Percentiles rank a stretch among this genome's conserved stretches.
Evolutionary conservation across 768 basidiomycete genomes (phyloP).

Genomic region (Austroboletus festivus): DNA sequence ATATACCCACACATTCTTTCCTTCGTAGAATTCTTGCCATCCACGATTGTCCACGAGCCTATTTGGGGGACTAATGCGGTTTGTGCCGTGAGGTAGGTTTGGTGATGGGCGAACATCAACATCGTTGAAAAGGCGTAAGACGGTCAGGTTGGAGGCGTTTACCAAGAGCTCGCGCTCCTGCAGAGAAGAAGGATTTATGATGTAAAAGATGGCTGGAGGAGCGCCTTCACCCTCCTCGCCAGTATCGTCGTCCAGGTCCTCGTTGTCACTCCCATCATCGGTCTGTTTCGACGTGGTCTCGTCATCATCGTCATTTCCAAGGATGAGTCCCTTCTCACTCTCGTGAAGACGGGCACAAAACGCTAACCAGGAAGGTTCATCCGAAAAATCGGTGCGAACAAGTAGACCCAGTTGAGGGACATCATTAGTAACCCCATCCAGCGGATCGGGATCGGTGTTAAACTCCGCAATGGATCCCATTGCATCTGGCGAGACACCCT

Average conservation of each 20-base stretch:
- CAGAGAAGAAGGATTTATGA: constrained; percentile 45
- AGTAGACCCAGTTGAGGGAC: constrained; percentile 56
- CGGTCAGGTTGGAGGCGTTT: constrained; percentile 60
- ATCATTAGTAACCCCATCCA: constrained; percentile 46
- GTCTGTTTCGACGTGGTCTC: constrained; percentile 19
- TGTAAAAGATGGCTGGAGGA: constrained; percentile 46
- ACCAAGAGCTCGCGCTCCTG: constrained; percentile 41
- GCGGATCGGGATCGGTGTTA: constrained; percentile 48
- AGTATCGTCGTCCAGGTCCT: constrained; percentile 12
- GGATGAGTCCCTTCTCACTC: constrained; percentile 55
- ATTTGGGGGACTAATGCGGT: constrained; percentile 48
- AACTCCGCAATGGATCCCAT: constrained; percentile 23
- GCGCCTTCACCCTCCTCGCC: constrained; percentile 31
- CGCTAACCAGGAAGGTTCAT: constrained; percentile 61
- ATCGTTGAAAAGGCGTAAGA: constrained; percentile 69
- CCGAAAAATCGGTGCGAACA: constrained; percentile 69
- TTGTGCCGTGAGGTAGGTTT: constrained; percentile 40
- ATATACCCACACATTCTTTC: constrained; percentile 73
- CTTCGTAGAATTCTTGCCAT: constrained; percentile 72
- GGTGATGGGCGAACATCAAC: constrained; percentile 62
- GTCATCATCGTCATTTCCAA: constrained; percentile 23
- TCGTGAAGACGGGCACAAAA: constrained; percentile 51
- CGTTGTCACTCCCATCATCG: constrained; percentile 19
- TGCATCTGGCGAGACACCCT: constrained; percentile 11
- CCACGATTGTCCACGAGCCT: constrained; percentile 59